Conservation (phyloP, 768 basidiomycete genomes). For the Suillus sp. region DNA sequence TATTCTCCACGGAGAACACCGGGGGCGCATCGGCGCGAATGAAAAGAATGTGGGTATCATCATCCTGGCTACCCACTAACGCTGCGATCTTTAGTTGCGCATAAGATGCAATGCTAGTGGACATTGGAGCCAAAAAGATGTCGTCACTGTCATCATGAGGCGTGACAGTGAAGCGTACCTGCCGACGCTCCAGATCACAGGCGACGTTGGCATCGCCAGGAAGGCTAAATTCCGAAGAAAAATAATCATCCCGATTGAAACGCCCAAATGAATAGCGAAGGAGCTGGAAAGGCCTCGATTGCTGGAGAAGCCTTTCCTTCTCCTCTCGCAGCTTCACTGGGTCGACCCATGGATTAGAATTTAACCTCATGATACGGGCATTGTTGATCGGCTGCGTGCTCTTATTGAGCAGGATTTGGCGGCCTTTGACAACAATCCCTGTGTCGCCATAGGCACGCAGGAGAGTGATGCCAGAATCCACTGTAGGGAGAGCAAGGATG, state of each 20-base stretch:
- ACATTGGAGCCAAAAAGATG: no score
- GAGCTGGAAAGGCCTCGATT: constrained; percentile 28
- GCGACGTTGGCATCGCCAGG: constrained; percentile 34
- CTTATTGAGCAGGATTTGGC: constrained; percentile 20
- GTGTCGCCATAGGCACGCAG: constrained; percentile 27
- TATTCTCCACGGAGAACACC: constrained; percentile 18
- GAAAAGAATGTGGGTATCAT: constrained; percentile 28
- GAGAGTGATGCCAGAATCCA: constrained; percentile 25
- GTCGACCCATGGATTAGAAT: constrained; percentile 32
- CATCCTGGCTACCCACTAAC: constrained; percentile 20
- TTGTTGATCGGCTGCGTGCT: constrained; percentile 29
- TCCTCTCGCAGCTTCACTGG: constrained; percentile 28
- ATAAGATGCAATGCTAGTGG: constrained; percentile 32
- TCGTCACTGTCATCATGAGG: neutral
- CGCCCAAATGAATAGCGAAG: constrained; percentile 37
- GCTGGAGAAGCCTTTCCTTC: constrained; percentile 24
- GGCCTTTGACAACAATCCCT: constrained; percentile 32
- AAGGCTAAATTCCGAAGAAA: constrained; percentile 34
- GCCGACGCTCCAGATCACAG: constrained; percentile 38
- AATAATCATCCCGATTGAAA: constrained; percentile 36
- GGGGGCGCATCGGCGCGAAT: constrained; percentile 38
- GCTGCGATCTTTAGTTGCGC: constrained; percentile 21
- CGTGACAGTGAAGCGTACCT: constrained; percentile 34
- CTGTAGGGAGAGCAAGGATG: constrained; percentile 34
- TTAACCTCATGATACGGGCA: constrained; percentile 27